These are phyloP conservation scores for Suillus alpinus DNA, from an alignment of 768 basidiomycete genomes.

Conservation along the genomic window DNA sequence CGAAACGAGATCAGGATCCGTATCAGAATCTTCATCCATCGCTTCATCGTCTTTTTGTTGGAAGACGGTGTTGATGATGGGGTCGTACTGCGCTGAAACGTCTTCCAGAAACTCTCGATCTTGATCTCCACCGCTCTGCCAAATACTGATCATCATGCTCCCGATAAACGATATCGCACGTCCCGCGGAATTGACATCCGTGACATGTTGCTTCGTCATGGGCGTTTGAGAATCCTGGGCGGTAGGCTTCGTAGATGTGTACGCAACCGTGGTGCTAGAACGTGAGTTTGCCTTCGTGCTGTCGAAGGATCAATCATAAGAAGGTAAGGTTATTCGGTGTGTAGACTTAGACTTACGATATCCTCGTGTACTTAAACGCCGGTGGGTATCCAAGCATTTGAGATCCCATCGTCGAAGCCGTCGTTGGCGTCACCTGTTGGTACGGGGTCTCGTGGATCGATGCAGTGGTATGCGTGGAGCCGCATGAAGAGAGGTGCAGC, in stretches of 20 bases:
- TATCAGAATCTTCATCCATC: conserved; percentile 11
- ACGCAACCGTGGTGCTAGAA: conserved; percentile 9
- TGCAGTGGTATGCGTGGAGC: conserved; percentile 51
- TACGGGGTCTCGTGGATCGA: conserved; percentile 37
- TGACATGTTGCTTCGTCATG: conserved; percentile 43
- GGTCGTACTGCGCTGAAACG: not conserved
- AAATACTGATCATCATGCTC: not conserved
- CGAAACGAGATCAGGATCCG: conserved; percentile 21
- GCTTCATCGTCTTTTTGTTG: conserved; percentile 4
- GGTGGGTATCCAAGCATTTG: conserved; percentile 40
- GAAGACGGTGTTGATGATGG: not conserved
- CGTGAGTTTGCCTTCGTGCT: not conserved
- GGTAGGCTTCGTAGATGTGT: conserved; percentile 42
- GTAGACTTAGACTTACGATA: conserved; percentile 22
- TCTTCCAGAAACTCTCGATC: conserved; percentile 14
- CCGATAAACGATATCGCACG: conserved; percentile 26
- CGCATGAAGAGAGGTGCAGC: conserved; percentile 58
- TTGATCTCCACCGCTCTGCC: conserved; percentile 11
- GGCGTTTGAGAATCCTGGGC: conserved; percentile 33
- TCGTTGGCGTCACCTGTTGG: conserved; percentile 18
- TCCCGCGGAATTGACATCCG: conserved; percentile 26
- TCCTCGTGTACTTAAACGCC: conserved; percentile 14
- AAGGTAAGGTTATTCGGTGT: too few relatives aligned
- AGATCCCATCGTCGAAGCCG: conserved; percentile 35
- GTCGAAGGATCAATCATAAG: not conserved